phyloP scores from a whole-genome alignment of 768 basidiomycete genomes.

The Boletellus emodensis region DNA sequence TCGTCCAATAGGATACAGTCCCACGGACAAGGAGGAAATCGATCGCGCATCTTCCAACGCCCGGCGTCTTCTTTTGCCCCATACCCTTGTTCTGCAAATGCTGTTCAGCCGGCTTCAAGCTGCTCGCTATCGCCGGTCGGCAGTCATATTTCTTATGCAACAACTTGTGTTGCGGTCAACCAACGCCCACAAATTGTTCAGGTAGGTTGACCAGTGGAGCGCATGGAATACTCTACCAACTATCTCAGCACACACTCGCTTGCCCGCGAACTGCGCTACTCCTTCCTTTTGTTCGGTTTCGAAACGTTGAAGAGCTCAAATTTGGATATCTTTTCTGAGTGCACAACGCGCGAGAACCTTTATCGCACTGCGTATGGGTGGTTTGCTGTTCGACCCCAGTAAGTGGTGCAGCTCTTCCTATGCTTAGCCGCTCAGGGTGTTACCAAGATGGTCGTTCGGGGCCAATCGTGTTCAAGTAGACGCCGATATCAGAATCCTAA shows the following conservation, averaged over 20 bases:
- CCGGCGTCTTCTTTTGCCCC: conserved; percentile 74
- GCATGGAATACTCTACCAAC: not conserved
- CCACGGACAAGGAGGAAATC: conserved; percentile 82
- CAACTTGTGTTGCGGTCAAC: conserved; percentile 82
- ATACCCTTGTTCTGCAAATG: conserved; percentile 81
- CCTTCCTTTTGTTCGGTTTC: conserved; percentile 89
- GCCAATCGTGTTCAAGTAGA: conserved; percentile 87
- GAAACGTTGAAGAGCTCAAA: conserved; percentile 86
- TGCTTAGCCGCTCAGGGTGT: not conserved
- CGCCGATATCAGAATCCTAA: conserved; percentile 81
- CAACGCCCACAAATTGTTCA: conserved; percentile 63
- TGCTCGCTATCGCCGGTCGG: conserved; percentile 80
- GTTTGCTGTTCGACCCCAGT: conserved; percentile 96
- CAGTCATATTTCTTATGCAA: conserved; percentile 82
- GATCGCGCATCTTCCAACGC: conserved; percentile 70
- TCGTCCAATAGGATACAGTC: conserved; percentile 80
- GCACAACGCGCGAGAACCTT: conserved; percentile 65
- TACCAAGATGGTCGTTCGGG: conserved; percentile 89
- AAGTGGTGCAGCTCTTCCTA: conserved; percentile 28
- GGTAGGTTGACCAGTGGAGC: conserved; percentile 42
- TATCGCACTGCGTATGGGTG: conserved; percentile 83
- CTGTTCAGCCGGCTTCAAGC: conserved; percentile 90
- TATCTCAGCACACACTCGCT: conserved; percentile 78
- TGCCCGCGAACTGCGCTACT: conserved; percentile 85
- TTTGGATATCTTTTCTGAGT: conserved; percentile 80